These are phyloP conservation scores for Rhododendron mucronatum DNA, from an alignment of 148 eudicot species.

Conservation along the genomic window DNA sequence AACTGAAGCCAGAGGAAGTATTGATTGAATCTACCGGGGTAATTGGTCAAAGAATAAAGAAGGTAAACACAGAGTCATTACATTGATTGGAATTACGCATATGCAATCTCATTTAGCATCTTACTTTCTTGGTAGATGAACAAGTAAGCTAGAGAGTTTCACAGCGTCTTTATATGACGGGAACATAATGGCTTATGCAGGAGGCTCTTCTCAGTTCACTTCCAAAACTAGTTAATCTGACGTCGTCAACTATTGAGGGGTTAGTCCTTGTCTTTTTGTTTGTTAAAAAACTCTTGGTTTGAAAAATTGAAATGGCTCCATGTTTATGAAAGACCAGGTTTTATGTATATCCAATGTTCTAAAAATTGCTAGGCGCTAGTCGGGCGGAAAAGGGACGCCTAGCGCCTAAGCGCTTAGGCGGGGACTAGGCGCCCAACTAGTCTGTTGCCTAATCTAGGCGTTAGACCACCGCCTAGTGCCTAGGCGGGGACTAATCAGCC, in stretches of 20 bases:
- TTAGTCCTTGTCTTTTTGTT: constrained; percentile 24
- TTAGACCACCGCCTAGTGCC: no score
- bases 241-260: constrained; percentile 75
- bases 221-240: constrained; percentile 60
- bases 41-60: constrained; percentile 92
- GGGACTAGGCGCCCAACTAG: no score
- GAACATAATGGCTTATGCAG: constrained; percentile 40
- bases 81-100: background rate
- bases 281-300: background rate
- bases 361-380: no score
- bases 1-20: constrained; percentile 58
- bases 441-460: no score
- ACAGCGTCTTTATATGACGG: background rate
- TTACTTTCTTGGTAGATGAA: background rate
- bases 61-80: constrained; percentile 38
- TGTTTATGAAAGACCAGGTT: background rate
- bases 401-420: no score
- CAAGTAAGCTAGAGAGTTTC: background rate
- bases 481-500: no score
- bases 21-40: constrained; percentile 98
- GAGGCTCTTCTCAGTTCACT: constrained; percentile 78
- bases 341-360: background rate
- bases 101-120: background rate
- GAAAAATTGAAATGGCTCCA: background rate
- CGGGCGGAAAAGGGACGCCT: no score